These are phyloP conservation scores for Xerophyta viscosa DNA, from an alignment of 106 monocot species.

Conservation along the genomic window DNA sequence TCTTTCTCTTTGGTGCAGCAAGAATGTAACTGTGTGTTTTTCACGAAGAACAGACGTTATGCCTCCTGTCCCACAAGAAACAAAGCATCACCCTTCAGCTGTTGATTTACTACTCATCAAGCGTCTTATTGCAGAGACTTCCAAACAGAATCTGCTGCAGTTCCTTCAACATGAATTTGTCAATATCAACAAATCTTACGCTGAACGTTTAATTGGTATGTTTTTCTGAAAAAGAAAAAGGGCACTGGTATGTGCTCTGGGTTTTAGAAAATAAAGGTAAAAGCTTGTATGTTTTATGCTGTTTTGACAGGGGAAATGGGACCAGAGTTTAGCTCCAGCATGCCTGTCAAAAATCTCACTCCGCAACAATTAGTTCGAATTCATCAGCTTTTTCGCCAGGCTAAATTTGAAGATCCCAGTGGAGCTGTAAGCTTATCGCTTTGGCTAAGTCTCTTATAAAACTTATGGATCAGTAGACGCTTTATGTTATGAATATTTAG, in stretches of 20 bases:
- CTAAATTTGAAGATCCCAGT: slow-evolving; percentile 98
- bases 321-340: slow-evolving; percentile 81
- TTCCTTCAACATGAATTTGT: slow-evolving; percentile 99
- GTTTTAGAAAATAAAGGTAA: not conserved
- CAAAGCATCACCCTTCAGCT: slow-evolving; percentile 97
- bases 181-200: slow-evolving; percentile 84
- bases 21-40: slow-evolving; percentile 75
- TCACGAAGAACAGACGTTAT: slow-evolving; percentile 89
- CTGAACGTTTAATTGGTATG: slow-evolving; percentile 92
- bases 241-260: too few species aligned
- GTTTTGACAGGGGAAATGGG: slow-evolving; percentile 81
- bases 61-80: slow-evolving; percentile 92
- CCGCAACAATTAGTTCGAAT: slow-evolving; percentile 91
- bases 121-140: slow-evolving; percentile 79
- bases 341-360: slow-evolving; percentile 77
- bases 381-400: slow-evolving; percentile 95
- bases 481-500: too few species aligned
- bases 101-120: slow-evolving; percentile 97
- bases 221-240: too few species aligned
- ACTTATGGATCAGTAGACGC: too few species aligned
- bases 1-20: slow-evolving; percentile 33
- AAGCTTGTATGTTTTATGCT: too few species aligned
- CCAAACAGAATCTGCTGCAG: slow-evolving; percentile 82
- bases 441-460: too few species aligned
- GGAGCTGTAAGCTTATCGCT: slow-evolving; percentile 97